Conservation (phyloP, 805 yeast species). For the Candida coquimbonensis region DNA sequence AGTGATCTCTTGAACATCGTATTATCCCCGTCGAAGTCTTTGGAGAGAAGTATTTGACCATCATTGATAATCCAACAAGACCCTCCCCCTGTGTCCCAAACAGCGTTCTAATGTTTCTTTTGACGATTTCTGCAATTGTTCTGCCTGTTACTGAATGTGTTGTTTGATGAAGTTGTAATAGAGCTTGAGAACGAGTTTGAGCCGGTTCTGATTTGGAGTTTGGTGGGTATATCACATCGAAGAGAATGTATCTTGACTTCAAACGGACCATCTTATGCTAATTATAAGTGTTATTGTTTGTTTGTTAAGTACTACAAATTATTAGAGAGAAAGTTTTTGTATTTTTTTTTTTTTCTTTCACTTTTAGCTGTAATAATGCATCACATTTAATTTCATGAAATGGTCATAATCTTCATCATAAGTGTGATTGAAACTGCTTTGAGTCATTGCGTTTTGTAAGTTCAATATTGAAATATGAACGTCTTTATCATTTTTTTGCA, state of each 20-base stretch:
- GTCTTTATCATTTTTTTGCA: neutral
- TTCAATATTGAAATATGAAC: constrained; percentile 9
- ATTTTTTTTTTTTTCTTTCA: neutral
- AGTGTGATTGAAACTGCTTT: constrained; percentile 9
- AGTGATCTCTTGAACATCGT: constrained; percentile 63
- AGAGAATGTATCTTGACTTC: constrained; percentile 76
- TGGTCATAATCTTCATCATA: constrained; percentile 2
- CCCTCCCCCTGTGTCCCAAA: constrained; percentile 82
- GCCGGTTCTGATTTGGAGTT: constrained; percentile 7
- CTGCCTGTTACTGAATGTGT: constrained; percentile 42
- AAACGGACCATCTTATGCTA: constrained; percentile 71
- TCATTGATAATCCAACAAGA: constrained; percentile 47
- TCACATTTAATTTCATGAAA: constrained; percentile 12
- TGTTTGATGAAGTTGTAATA: constrained; percentile 43
- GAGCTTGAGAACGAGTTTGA: constrained; percentile 30
- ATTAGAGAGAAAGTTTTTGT: neutral
- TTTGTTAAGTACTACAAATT: neutral
- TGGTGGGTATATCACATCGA: constrained; percentile 69
- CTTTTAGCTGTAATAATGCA: constrained; percentile 7
- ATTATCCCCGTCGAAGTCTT: constrained; percentile 80
- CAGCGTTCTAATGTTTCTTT: constrained; percentile 48
- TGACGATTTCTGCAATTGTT: constrained; percentile 43
- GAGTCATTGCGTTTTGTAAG: constrained; percentile 14
- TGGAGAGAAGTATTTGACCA: constrained; percentile 73
- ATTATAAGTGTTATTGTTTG: no score